phyloP scores from a whole-genome alignment of 495 filamentous ascomycete genomes.

The Aspergillus biplanus region DNA sequence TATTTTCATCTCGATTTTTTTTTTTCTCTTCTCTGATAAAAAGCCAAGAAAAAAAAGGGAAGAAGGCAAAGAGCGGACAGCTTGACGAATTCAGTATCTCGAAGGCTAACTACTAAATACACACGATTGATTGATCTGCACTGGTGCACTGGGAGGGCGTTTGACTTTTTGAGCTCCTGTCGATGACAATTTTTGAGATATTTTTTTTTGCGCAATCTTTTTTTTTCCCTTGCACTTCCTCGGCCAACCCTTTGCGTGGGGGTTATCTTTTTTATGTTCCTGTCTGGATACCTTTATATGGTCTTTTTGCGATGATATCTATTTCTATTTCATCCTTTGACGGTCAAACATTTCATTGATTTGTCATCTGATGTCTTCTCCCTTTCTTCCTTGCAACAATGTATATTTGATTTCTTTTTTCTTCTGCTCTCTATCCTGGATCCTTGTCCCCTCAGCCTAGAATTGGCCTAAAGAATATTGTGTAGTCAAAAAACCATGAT shows the following conservation, averaged over 20 bases:
- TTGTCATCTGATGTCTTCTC: background rate
- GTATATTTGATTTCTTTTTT: background rate
- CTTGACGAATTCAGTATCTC: constrained; percentile 2
- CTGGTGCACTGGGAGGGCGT: constrained; percentile 28
- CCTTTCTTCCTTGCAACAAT: background rate
- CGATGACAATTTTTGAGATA: constrained; percentile 4
- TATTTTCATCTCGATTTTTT: background rate
- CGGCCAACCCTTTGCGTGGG: background rate
- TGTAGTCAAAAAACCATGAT: background rate
- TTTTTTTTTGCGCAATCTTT: constrained; percentile 7
- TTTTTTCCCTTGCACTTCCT: constrained; percentile 8
- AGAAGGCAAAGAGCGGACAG: constrained; percentile 3
- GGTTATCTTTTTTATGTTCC: constrained; percentile 7
- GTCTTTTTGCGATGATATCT: constrained; percentile 7
- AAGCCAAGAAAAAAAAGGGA: constrained; percentile 8
- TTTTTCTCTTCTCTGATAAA: background rate
- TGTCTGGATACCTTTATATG: constrained; percentile 26
- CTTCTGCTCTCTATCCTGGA: background rate
- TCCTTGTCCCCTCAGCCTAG: background rate
- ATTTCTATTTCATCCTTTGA: background rate
- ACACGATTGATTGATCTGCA: constrained; percentile 23
- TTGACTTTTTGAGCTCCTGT: constrained; percentile 10
- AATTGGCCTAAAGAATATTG: background rate
- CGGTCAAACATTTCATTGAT: background rate
- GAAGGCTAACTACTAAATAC: constrained; percentile 14